Base-by-base conservation (phyloP, 2,329 filamentous ascomycete species). In the Penicillium sp. region DNA sequence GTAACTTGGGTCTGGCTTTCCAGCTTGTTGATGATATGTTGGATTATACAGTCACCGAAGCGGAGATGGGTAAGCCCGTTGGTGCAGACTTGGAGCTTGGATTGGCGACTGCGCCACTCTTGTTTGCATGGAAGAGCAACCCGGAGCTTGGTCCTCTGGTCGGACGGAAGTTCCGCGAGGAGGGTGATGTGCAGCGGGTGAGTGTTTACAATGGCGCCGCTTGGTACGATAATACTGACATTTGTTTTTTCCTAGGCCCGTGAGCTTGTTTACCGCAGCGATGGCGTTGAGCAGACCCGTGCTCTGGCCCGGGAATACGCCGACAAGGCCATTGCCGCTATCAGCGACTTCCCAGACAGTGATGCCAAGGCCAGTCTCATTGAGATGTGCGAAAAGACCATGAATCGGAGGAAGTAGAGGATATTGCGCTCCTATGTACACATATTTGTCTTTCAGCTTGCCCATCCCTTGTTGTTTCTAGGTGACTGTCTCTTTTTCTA, bases 21-120 rank as follows among this genome's bases (percentile, higher is more conserved):
- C 94, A 99, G 80, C 82, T 99, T 10, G 93, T 99, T 16, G 94
- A 99, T 71, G 94, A 99, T 71, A 90, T 99, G 88, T 81, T 99
- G 65, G 94, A 99, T 74, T 99, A 97, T 73, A 97, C 94, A 0
- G 84, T 91, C 58, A 91, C 84, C 52, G 91, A 86, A 40, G 82
- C 84, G 56, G 91, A 97, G 71, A 78, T 99, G 40, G 94, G 94
- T 25, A 99, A 99, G 77, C 94, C 94, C 3, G 90, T 93, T 6
- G 94, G 93, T 39, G 94, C 94, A 31, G 94, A 99, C 75, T 75
- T 99, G 59, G 91, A 97, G 75, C 79, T 99, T 31, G 94, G 94
- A 5, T 81, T 99, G 54, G 94, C 94, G 41, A 99, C 94, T 13
- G 94, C 94, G 13, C 94, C 94, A 16, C 77, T 99, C 60, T 77